These are phyloP conservation scores for Starmerella asiatica DNA, from an alignment of 805 yeast genomes.

Conservation along the genomic window DNA sequence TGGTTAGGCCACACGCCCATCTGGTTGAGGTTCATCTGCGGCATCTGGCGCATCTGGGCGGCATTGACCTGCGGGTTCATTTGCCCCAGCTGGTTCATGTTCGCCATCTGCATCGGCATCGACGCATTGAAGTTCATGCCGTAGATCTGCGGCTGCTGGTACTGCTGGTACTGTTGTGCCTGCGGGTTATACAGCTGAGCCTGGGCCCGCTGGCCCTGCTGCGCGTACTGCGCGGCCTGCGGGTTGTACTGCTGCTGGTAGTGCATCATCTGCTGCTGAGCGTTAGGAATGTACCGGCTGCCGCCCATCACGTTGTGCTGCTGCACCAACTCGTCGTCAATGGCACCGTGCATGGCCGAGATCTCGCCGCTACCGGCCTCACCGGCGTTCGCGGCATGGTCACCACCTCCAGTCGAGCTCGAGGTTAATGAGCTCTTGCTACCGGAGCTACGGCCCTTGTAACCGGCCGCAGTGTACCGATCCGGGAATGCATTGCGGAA, in stretches of 20 bases:
- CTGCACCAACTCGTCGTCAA: constrained; percentile 22
- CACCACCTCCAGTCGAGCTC: constrained; percentile 6
- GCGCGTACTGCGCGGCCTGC: constrained; percentile 19
- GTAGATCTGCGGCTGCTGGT: constrained; percentile 17
- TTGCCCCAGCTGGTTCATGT: constrained; percentile 16
- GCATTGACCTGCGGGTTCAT: constrained; percentile 16
- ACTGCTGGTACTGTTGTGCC: constrained; percentile 13
- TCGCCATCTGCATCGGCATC: constrained; percentile 19
- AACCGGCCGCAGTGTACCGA: constrained; percentile 33
- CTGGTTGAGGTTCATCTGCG: constrained; percentile 19
- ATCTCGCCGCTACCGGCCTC: constrained; percentile 6
- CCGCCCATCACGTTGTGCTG: constrained; percentile 19
- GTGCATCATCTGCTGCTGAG: constrained; percentile 19
- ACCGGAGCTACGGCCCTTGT: constrained; percentile 27
- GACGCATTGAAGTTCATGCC: constrained; percentile 18
- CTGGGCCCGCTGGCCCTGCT: constrained; percentile 12
- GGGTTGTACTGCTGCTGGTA: constrained; percentile 17
- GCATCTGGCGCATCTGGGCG: constrained; percentile 20
- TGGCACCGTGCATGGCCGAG: constrained; percentile 9
- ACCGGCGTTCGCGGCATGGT: constrained; percentile 1
- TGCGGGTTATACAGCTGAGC: constrained; percentile 16
- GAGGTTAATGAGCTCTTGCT: constrained; percentile 1
- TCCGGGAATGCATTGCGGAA: constrained; percentile 36
- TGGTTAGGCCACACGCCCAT: constrained; percentile 20
- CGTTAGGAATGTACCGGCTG: constrained; percentile 18